A percentile compares a stretch with the other conserved stretches of the same genome.
phyloP scores from a whole-genome alignment of 2,329 filamentous ascomycete genomes.

The Aspergillus costaricaensis region DNA sequence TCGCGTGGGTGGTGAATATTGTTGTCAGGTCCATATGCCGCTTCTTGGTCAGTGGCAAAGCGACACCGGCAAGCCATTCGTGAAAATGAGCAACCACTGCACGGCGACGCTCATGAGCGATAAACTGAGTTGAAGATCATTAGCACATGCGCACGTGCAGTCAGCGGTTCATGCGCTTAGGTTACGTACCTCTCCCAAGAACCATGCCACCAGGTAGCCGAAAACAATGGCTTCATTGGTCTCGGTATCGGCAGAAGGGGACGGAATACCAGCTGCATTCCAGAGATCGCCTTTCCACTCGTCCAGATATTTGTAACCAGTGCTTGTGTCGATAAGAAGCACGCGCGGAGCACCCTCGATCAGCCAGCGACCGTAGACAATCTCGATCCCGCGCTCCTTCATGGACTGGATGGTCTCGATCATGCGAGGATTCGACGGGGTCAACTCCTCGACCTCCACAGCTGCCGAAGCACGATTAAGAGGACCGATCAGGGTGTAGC shows the following conservation, averaged over 20 bases:
- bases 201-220: slow-evolving; percentile 96
- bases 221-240: slow-evolving; percentile 98
- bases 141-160: slow-evolving; percentile 3
- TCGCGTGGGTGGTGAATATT: slow-evolving; percentile 98
- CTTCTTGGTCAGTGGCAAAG: slow-evolving; percentile 87
- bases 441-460: slow-evolving; percentile 95
- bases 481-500: slow-evolving; percentile 92
- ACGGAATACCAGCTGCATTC: slow-evolving; percentile 91
- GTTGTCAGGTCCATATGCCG: slow-evolving; percentile 94
- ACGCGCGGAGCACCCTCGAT: slow-evolving; percentile 96
- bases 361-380: slow-evolving; percentile 93
- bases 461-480: slow-evolving; percentile 89
- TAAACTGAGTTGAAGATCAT: slow-evolving; percentile 64
- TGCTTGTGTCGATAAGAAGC: slow-evolving; percentile 90
- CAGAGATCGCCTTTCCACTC: slow-evolving; percentile 98
- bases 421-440: slow-evolving; percentile 78
- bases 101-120: slow-evolving; percentile 85
- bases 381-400: slow-evolving; percentile 85
- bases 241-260: slow-evolving; percentile 85
- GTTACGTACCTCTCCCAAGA: slow-evolving; percentile 81
- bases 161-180: slow-evolving; percentile 1
- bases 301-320: slow-evolving; percentile 84
- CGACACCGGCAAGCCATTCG: slow-evolving; percentile 96
- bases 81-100: slow-evolving; percentile 98
- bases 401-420: slow-evolving; percentile 84